Percentiles rank a stretch among this genome's conserved stretches.
Conservation (phyloP, 2,329 filamentous ascomycete species). For the Simplicillium aogashimaense region DNA sequence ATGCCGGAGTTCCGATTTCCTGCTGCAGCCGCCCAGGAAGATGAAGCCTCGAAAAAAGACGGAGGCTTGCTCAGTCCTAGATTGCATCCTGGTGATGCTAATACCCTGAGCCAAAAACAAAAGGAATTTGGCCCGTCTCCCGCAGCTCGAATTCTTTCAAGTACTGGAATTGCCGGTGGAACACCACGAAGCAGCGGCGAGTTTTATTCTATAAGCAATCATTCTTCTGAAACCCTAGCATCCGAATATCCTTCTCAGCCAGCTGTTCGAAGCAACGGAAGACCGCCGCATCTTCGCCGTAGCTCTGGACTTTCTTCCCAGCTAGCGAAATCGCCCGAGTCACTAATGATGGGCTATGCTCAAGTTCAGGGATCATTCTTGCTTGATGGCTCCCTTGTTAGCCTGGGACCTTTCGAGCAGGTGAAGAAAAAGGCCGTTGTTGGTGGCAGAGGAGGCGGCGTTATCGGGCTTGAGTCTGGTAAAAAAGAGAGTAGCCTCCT, state of each 20-base stretch:
- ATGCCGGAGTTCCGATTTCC: constrained; percentile 51
- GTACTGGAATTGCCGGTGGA: constrained; percentile 59
- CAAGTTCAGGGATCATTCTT: constrained; percentile 90
- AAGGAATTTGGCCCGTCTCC: constrained; percentile 30
- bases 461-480: constrained; percentile 65
- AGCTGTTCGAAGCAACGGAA: constrained; percentile 18
- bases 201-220: constrained; percentile 90
- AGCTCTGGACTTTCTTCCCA: constrained; percentile 33
- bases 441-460: constrained; percentile 76
- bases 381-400: constrained; percentile 82
- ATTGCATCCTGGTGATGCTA: constrained; percentile 20
- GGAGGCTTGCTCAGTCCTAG: constrained; percentile 27
- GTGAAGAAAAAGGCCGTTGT: constrained; percentile 92
- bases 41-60: constrained; percentile 19
- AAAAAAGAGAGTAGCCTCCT: constrained; percentile 74
- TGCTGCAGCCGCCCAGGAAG: constrained; percentile 29
- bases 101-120: constrained; percentile 25
- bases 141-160: constrained; percentile 62
- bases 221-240: constrained; percentile 84
- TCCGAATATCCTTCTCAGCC: constrained; percentile 71
- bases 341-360: constrained; percentile 95
- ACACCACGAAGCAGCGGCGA: constrained; percentile 89
- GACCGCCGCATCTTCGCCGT: constrained; percentile 35
- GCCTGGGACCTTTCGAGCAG: constrained; percentile 83
- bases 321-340: constrained; percentile 52